Evolutionary conservation across 1,284 basidiomycete genomes (phyloP).

Genomic region (Quambalaria eucalypti): DNA sequence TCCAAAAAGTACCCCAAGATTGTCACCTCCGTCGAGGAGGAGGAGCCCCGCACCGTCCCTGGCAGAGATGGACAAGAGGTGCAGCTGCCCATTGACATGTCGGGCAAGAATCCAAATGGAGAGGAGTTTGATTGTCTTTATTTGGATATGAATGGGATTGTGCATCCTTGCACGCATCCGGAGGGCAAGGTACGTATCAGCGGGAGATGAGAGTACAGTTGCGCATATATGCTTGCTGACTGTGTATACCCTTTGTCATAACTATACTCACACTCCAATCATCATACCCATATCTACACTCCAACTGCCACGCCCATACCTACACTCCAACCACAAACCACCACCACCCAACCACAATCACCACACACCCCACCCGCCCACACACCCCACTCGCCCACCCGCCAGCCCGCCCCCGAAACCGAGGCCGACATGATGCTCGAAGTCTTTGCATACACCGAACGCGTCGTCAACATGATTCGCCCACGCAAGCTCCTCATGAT

Average conservation of each 20-base stretch:
- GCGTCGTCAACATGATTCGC: constrained; percentile 92
- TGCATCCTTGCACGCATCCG: constrained; percentile 97
- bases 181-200: constrained; percentile 64
- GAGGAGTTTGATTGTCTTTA: constrained; percentile 93
- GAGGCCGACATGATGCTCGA: constrained; percentile 99
- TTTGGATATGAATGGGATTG: constrained; percentile 55
- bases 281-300: no score
- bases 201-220: background rate
- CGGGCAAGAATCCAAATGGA: constrained; percentile 84
- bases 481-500: constrained; percentile 92
- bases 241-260: background rate
- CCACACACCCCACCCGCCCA: no score
- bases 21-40: constrained; percentile 42
- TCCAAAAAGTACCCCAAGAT: constrained; percentile 48
- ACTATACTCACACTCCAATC: no score
- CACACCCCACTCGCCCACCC: background rate
- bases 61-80: constrained; percentile 54
- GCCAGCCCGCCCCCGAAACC: constrained; percentile 67
- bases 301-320: no score
- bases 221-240: background rate
- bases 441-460: constrained; percentile 91
- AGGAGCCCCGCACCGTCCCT: constrained; percentile 31
- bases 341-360: no score
- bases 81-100: constrained; percentile 72
- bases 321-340: no score